A percentile compares a stretch with the other conserved stretches of the same genome.
phyloP scores from a whole-genome alignment of 2,329 filamentous ascomycete genomes.

The Didymella pomorum region DNA sequence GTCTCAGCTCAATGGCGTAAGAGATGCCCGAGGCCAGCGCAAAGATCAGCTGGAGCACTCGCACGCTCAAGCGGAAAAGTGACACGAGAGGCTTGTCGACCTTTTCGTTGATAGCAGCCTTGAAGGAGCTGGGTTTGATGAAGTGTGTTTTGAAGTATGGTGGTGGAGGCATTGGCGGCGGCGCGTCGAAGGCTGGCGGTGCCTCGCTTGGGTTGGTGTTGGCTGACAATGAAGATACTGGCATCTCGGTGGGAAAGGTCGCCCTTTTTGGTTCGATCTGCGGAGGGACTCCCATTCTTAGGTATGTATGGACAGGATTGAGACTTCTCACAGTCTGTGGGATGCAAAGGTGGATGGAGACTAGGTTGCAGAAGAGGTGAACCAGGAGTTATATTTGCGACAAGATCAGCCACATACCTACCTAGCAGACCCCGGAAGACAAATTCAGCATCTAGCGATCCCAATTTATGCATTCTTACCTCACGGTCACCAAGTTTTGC shows the following conservation, averaged over 20 bases:
- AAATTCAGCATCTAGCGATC: conserved; percentile 2
- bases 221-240: not conserved
- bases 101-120: conserved; percentile 28
- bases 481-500: conserved; percentile 6
- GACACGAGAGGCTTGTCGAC: conserved; percentile 30
- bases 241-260: not conserved
- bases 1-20: conserved; percentile 33
- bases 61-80: conserved; percentile 32
- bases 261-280: not conserved
- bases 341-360: not conserved
- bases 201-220: not conserved
- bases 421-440: not conserved
- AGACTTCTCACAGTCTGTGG: not conserved
- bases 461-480: conserved; percentile 5
- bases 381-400: conserved; percentile 5
- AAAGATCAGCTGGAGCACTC: conserved; percentile 35
- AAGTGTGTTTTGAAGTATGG: conserved; percentile 32
- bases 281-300: not conserved
- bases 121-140: conserved; percentile 30
- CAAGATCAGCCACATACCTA: not conserved
- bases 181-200: not conserved
- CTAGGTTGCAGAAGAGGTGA: not conserved
- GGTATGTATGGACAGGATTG: too few species aligned
- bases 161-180: conserved; percentile 28
- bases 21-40: conserved; percentile 36